Evolutionary conservation across 495 filamentous ascomycete genomes (phyloP).

Genomic region (Penicillium pulvis): DNA sequence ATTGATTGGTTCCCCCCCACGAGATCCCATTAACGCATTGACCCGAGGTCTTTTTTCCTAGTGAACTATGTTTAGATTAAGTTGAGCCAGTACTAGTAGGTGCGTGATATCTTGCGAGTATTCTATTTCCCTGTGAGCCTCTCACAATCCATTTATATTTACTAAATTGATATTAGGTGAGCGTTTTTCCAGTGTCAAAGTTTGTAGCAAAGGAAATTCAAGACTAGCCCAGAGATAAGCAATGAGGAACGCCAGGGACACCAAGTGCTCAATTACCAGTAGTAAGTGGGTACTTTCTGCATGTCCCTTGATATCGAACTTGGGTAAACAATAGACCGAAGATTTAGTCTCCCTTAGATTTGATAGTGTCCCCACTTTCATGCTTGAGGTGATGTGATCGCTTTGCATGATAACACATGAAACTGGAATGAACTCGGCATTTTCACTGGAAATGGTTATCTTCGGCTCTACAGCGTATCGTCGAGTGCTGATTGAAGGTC

Average conservation of each 20-base stretch:
- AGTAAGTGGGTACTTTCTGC: not conserved
- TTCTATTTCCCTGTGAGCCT: no score
- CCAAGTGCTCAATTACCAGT: not conserved
- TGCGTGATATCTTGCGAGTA: not conserved
- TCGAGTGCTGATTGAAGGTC: not conserved
- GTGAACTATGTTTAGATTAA: no score
- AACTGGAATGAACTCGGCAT: not conserved
- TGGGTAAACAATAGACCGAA: not conserved
- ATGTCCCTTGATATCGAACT: no score
- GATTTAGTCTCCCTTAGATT: not conserved
- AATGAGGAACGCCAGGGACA: not conserved
- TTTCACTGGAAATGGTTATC: no score
- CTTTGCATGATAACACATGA: not conserved
- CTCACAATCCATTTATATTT: no score
- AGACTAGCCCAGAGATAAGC: not conserved
- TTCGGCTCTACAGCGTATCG: not conserved
- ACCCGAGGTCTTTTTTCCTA: no score
- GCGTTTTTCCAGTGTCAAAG: no score
- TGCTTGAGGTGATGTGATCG: not conserved
- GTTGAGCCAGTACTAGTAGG: no score
- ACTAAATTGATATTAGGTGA: no score
- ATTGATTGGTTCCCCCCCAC: no score
- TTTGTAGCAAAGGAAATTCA: not conserved
- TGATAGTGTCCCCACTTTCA: not conserved
- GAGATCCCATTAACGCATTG: no score